These are phyloP conservation scores for Suhomyces bribrorum DNA, from an alignment of 1,139 yeast species.

Conservation along the genomic window DNA sequence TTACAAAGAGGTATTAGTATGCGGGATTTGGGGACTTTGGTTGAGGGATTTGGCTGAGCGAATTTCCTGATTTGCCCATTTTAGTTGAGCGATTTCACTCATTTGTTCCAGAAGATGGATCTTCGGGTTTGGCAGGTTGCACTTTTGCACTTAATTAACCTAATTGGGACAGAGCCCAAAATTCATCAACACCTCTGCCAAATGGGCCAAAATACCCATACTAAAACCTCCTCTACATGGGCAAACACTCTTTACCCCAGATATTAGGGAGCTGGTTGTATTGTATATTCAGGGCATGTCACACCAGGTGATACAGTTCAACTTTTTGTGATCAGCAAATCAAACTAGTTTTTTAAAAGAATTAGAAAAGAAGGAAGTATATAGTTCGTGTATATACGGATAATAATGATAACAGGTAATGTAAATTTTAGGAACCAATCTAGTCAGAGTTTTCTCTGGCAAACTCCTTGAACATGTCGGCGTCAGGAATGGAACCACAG, in stretches of 20 bases:
- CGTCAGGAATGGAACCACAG: constrained; percentile 92
- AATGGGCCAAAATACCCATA: too few species aligned
- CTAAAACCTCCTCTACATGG: too few species aligned
- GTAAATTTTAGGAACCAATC: not conserved
- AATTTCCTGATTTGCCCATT: too few species aligned
- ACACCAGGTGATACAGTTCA: constrained; percentile 6
- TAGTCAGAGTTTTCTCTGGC: constrained; percentile 64
- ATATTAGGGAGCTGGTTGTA: not conserved
- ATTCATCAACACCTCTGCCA: not conserved
- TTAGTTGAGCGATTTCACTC: not conserved
- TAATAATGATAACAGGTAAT: too few species aligned
- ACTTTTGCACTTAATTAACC: not conserved
- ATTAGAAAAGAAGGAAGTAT: constrained; percentile 4
- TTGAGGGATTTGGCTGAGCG: too few species aligned
- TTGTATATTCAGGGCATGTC: not conserved
- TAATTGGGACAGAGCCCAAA: not conserved
- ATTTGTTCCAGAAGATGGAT: not conserved
- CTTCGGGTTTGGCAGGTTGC: not conserved
- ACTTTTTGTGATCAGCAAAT: constrained; percentile 1
- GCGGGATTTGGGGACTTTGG: too few species aligned
- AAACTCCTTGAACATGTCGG: constrained; percentile 89
- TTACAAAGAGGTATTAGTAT: too few species aligned
- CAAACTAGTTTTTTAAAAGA: constrained; percentile 2
- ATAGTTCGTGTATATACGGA: too few species aligned
- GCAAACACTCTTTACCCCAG: too few species aligned